phyloP scores from a whole-genome alignment of 805 yeast species.

The Saturnispora bothae region DNA sequence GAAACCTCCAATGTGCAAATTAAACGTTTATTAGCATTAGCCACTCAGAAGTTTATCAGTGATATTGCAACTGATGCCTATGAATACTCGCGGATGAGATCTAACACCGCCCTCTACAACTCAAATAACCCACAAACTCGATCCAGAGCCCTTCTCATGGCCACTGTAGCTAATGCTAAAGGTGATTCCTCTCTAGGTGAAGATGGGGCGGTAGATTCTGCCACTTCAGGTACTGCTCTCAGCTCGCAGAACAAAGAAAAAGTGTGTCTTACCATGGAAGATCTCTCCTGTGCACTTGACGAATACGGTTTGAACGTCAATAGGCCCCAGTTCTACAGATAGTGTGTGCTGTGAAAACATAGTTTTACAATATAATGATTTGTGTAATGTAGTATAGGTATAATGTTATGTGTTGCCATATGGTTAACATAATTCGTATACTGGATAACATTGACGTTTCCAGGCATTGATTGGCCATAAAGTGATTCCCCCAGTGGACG shows the following conservation, averaged over 20 bases:
- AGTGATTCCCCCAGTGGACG: conserved; percentile 56
- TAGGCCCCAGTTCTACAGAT: conserved; percentile 91
- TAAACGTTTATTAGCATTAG: conserved; percentile 79
- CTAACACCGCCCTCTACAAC: conserved; percentile 77
- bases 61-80: conserved; percentile 96
- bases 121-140: conserved; percentile 79
- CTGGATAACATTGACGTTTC: conserved; percentile 52
- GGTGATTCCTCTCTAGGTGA: conserved; percentile 15
- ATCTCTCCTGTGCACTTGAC: conserved; percentile 79
- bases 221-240: conserved; percentile 12
- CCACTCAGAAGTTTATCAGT: conserved; percentile 89
- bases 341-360: conserved; percentile 9
- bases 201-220: conserved; percentile 24
- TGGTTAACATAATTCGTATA: conserved; percentile 34
- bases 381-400: too few species aligned
- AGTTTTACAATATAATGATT: too few species aligned
- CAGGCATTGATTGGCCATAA: conserved; percentile 61
- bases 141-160: conserved; percentile 61
- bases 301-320: conserved; percentile 77
- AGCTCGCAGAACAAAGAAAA: conserved; percentile 31
- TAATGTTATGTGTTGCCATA: neutral
- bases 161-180: conserved; percentile 34
- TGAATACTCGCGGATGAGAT: conserved; percentile 86
- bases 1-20: conserved; percentile 67
- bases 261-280: conserved; percentile 86